Evolutionary conservation across 2,329 filamentous ascomycete genomes (phyloP).

Genomic region (Monosporascus sp.): DNA sequence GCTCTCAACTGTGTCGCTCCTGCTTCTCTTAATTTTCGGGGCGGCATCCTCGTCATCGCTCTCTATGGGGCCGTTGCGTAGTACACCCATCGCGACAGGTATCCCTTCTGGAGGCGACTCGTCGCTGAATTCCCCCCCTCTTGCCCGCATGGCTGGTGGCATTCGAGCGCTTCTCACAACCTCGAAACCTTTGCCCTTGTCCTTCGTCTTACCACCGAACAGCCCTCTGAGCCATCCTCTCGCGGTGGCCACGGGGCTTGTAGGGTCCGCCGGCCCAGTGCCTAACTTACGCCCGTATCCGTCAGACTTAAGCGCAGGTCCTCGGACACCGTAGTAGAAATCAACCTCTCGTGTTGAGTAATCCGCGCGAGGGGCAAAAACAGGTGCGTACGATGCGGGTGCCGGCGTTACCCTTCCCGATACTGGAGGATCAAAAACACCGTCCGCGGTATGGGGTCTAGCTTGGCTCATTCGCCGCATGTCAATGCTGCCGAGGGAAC

Average conservation of each 20-base stretch:
- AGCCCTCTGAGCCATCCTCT: constrained; percentile 81
- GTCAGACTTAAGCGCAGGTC: constrained; percentile 78
- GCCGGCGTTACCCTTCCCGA: constrained; percentile 39
- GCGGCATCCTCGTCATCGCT: constrained; percentile 53
- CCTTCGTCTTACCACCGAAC: constrained; percentile 80
- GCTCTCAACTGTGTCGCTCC: constrained; percentile 22
- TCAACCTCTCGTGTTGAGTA: constrained; percentile 94
- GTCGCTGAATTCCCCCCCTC: constrained; percentile 51
- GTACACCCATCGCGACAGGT: constrained; percentile 56
- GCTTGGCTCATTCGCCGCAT: constrained; percentile 34
- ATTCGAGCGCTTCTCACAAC: constrained; percentile 87
- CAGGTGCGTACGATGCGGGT: constrained; percentile 31
- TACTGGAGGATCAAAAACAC: constrained; percentile 35
- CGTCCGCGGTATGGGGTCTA: constrained; percentile 28
- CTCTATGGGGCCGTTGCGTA: constrained; percentile 57
- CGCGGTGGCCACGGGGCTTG: constrained; percentile 81
- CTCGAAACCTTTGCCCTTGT: constrained; percentile 94
- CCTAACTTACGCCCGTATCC: constrained; percentile 78
- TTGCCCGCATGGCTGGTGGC: constrained; percentile 65
- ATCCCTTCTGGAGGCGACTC: constrained; percentile 64
- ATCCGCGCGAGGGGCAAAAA: constrained; percentile 61
- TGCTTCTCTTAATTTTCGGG: constrained; percentile 25
- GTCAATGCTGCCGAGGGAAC: constrained; percentile 32
- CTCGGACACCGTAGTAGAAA: constrained; percentile 91
- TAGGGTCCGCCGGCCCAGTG: constrained; percentile 91